Conservation (phyloP, 768 basidiomycete genomes). For the Phylloporus sp. region DNA sequence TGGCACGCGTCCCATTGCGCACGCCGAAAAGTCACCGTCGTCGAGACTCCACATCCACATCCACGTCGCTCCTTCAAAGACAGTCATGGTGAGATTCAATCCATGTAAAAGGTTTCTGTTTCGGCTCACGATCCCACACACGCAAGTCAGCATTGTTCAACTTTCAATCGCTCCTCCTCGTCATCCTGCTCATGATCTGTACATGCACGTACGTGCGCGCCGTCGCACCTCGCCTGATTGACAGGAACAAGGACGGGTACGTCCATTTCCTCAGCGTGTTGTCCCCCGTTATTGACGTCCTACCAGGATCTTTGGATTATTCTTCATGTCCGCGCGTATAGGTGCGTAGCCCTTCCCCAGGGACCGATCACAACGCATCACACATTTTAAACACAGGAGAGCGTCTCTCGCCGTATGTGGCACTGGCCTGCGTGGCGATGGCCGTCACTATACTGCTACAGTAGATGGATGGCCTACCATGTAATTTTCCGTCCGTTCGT, state of each 20-base stretch:
- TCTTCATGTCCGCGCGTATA: slow-evolving; percentile 95
- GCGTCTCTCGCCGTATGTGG: slow-evolving; percentile 92
- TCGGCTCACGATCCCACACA: slow-evolving; percentile 1
- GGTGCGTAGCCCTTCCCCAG: slow-evolving; percentile 46
- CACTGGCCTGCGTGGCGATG: slow-evolving; percentile 90
- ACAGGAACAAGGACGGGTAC: slow-evolving; percentile 94
- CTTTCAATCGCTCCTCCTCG: slow-evolving; percentile 91
- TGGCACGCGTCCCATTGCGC: too few relatives aligned
- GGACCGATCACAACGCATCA: not conserved
- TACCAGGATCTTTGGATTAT: slow-evolving; percentile 78
- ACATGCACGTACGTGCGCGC: slow-evolving; percentile 95
- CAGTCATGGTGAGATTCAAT: slow-evolving; percentile 16
- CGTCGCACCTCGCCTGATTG: slow-evolving; percentile 83
- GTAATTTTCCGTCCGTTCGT: not conserved
- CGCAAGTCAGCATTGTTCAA: slow-evolving; percentile 93
- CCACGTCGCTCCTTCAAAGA: not conserved
- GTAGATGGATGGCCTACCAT: slow-evolving; percentile 29
- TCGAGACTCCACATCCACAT: too few relatives aligned
- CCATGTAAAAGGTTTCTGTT: not conserved
- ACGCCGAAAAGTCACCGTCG: too few relatives aligned
- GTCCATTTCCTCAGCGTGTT: not conserved
- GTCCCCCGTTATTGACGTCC: slow-evolving; percentile 2
- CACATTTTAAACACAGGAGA: slow-evolving; percentile 64
- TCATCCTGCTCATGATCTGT: slow-evolving; percentile 90
- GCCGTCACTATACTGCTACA: slow-evolving; percentile 63